Conservation (phyloP, 106 monocot species). For the Posidonia australis region DNA sequence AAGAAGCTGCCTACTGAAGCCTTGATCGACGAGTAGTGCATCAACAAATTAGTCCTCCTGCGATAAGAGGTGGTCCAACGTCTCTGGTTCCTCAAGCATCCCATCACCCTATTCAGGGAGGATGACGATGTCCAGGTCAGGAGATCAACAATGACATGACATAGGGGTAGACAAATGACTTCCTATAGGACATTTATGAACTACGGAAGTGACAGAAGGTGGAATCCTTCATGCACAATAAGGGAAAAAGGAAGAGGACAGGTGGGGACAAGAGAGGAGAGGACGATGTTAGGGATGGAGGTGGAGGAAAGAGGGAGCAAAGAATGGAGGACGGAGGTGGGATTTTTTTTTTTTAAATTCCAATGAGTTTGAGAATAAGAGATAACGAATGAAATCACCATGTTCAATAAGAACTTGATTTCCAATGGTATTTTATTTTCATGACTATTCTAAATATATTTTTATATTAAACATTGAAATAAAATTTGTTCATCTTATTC, state of each 20-base stretch:
- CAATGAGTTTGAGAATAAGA: too few species aligned
- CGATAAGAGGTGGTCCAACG: constrained; percentile 81
- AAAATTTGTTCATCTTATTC: too few species aligned
- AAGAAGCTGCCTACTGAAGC: constrained; percentile 21
- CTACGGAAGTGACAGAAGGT: constrained; percentile 79
- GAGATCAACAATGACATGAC: constrained; percentile 90
- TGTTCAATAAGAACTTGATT: too few species aligned
- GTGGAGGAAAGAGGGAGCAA: too few species aligned
- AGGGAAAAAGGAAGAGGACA: constrained; percentile 36
- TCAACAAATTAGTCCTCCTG: constrained; percentile 72
- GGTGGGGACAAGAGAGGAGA: constrained; percentile 28
- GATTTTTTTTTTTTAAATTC: too few species aligned
- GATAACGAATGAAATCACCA: too few species aligned
- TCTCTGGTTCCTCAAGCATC: constrained; percentile 77
- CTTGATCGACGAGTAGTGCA: constrained; percentile 51
- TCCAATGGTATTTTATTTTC: too few species aligned
- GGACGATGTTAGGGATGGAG: constrained; percentile 33
- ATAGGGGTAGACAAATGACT: constrained; percentile 93
- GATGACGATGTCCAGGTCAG: constrained; percentile 78
- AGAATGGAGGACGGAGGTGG: constrained; percentile 46
- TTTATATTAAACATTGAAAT: too few species aligned
- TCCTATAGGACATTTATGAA: constrained; percentile 82
- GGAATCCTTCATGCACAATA: constrained; percentile 8
- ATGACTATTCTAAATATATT: too few species aligned
- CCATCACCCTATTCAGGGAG: constrained; percentile 91